phyloP scores from a whole-genome alignment of 495 filamentous ascomycete species.

The Aspergillus hancockii region DNA sequence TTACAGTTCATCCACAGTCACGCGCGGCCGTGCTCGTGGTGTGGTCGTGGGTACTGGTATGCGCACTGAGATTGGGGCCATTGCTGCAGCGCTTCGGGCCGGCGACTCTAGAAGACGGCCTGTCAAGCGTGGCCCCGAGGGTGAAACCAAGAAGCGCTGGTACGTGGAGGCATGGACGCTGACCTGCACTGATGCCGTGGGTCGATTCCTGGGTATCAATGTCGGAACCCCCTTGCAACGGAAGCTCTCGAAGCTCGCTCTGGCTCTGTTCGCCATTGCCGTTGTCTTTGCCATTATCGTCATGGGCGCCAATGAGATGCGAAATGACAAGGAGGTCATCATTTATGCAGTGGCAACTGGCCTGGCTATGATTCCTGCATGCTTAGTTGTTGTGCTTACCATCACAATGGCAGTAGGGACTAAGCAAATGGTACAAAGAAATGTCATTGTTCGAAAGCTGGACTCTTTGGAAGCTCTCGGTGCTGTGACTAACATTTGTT shows the following conservation, averaged over 20 bases:
- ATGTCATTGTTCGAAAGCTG: conserved; percentile 69
- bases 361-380: conserved; percentile 71
- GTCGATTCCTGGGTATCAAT: conserved; percentile 69
- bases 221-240: conserved; percentile 69
- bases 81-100: conserved; percentile 62
- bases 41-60: conserved; percentile 73
- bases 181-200: conserved; percentile 64
- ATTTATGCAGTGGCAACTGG: conserved; percentile 74
- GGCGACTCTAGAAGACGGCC: conserved; percentile 45
- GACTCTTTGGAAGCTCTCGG: conserved; percentile 68
- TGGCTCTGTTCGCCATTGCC: conserved; percentile 68
- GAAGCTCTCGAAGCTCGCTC: conserved; percentile 68
- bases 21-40: conserved; percentile 67
- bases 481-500: conserved; percentile 71
- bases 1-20: conserved; percentile 71
- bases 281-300: conserved; percentile 71
- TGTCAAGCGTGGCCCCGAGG: conserved; percentile 58
- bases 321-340: conserved; percentile 61
- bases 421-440: conserved; percentile 67
- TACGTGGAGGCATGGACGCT: conserved; percentile 70
- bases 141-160: conserved; percentile 61
- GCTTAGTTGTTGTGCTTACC: conserved; percentile 72
- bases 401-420: conserved; percentile 76
- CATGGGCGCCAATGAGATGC: conserved; percentile 60
- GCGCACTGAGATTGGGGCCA: conserved; percentile 70